Evolutionary conservation across 441 rosid genomes (phyloP).

Genomic region (Raphanus hybrid): DNA sequence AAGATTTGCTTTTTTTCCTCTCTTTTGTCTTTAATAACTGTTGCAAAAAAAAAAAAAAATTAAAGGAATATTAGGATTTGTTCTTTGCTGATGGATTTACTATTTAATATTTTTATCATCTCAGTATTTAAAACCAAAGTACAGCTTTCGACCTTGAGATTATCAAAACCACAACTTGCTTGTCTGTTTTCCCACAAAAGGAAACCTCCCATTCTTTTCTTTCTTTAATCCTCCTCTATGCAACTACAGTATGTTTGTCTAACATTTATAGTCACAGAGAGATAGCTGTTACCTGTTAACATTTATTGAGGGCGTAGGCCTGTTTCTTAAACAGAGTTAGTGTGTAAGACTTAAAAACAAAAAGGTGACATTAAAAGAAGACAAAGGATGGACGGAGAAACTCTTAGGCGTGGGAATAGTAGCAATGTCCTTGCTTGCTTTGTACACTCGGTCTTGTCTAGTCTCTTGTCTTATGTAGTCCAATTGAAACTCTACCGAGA

Average conservation of each 20-base stretch:
- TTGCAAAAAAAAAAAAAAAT: not conserved
- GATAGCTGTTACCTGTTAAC: not conserved
- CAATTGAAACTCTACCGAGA: slow-evolving; percentile 19
- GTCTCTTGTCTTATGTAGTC: slow-evolving; percentile 24
- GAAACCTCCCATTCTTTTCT: slow-evolving; percentile 25
- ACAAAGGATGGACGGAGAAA: slow-evolving; percentile 21
- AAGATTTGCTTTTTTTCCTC: slow-evolving; percentile 34
- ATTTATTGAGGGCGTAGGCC: slow-evolving; percentile 3
- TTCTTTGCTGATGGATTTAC: slow-evolving; percentile 12
- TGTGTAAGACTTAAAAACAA: not conserved
- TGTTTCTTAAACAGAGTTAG: not conserved
- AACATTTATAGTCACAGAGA: not conserved
- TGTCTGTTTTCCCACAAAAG: slow-evolving; percentile 37
- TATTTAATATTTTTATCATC: not conserved
- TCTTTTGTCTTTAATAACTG: not conserved
- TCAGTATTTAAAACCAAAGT: slow-evolving; percentile 11
- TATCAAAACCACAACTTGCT: slow-evolving; percentile 39
- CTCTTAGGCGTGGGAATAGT: slow-evolving; percentile 33
- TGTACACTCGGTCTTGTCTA: slow-evolving; percentile 33
- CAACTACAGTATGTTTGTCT: not conserved
- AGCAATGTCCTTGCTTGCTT: slow-evolving; percentile 26
- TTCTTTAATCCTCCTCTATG: not conserved
- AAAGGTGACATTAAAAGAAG: slow-evolving; percentile 1
- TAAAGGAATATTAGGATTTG: slow-evolving; percentile 14
- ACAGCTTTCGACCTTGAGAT: slow-evolving; percentile 39